Evolutionary conservation across 192 early-diverging fungal species (phyloP), one percentile per base, ranked within the genome.

Genomic region (Geosiphon pyriformis): DNA sequence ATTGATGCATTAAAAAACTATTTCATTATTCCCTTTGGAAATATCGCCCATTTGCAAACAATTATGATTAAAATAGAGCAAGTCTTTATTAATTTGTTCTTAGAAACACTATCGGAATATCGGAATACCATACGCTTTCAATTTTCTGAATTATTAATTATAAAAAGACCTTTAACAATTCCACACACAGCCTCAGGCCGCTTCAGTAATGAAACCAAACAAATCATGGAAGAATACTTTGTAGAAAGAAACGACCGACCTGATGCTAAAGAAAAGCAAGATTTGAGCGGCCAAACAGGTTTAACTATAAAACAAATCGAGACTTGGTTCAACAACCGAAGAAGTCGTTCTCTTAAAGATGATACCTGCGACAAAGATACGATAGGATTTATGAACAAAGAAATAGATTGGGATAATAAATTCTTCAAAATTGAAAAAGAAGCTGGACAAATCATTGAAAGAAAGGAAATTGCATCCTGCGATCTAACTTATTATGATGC

Each of bases 271-370:
- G 48, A 64, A 52, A 64, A 64, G 1, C 15, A 2, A 12, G 23
- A 64, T 23, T 27, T 64, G 17, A 35, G 48, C 34, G n/a, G 31
- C 12, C 4, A 17, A 32, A 52, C 61, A 3, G 61, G 49, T 6
- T 18, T 64, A n/a, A 34, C 61, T 3, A 18, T 64, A 3, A 53
- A 52, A 18, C 61, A 64, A 53, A 34, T 64, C 8, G 61, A 64
- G 8, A 64, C 61, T 27, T 64, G 61, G 61, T 64, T 64, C 30
- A 64, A 64, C 51, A 64, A 64, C 18, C 42, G 32, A 64, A 64
- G 61, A 25, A 64, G 23, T 64, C 61, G 61, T 34, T 20, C 48
- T 11, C n/a, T 22, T 27, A 52, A 35, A 32, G 30, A 53, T 20
- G 3, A 27, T 32, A 20, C 29, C 10, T 20, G 17, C 0, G 50